Percentiles rank a stretch among this genome's conserved stretches.
Conservation (phyloP, 345 rosid species). For the Moricandia arvensis region DNA sequence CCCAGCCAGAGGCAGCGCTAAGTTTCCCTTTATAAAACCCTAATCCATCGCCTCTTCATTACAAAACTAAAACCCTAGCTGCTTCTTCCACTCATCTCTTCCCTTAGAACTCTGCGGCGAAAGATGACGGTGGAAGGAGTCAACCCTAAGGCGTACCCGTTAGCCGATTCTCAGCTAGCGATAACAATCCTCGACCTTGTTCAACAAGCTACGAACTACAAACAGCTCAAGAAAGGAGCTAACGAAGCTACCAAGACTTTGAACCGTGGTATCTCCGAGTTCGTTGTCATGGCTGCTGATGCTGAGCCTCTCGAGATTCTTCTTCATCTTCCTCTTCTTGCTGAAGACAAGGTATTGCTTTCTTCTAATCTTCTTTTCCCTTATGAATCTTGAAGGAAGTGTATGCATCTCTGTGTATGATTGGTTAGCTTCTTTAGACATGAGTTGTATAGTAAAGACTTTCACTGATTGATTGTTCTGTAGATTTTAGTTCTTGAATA, state of each 20-base stretch:
- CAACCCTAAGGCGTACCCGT: conserved; percentile 85
- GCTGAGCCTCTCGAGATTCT: conserved; percentile 85
- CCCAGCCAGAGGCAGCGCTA: not conserved
- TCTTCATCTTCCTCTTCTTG: conserved; percentile 74
- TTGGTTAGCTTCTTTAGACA: not conserved
- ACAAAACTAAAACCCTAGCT: conserved; percentile 29
- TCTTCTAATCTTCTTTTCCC: no score
- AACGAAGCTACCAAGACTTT: conserved; percentile 95
- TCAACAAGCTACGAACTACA: conserved; percentile 91
- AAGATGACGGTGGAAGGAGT: conserved; percentile 51
- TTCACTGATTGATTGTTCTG: not conserved
- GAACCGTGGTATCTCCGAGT: conserved; percentile 92
- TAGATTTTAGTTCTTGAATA: not conserved
- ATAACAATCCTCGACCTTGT: conserved; percentile 83
- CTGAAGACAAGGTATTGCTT: conserved; percentile 91
- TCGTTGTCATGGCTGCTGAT: conserved; percentile 77
- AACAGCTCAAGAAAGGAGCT: conserved; percentile 93
- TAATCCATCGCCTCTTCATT: not conserved
- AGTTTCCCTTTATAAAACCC: conserved; percentile 21
- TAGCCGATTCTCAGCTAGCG: conserved; percentile 70
- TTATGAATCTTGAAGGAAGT: no score
- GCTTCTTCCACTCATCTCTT: not conserved
- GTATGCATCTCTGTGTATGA: not conserved
- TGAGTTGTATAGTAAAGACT: not conserved
- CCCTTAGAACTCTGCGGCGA: conserved; percentile 1